phyloP scores from a whole-genome alignment of 163 green algal genomes.

The Botryococcus braunii region DNA sequence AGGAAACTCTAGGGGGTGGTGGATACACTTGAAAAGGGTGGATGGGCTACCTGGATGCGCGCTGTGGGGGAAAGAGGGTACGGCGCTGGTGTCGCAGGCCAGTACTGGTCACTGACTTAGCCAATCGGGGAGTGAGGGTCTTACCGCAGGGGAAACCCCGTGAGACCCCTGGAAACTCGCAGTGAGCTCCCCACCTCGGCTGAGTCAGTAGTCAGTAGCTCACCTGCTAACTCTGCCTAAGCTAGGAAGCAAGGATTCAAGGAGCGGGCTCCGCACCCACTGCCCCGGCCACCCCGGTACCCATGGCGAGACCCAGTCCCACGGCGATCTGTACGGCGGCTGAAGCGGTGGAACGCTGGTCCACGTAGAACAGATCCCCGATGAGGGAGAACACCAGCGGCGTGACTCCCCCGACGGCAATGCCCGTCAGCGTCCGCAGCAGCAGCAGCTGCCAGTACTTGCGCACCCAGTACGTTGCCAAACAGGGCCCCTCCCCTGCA shows the following conservation, averaged over 20 bases:
- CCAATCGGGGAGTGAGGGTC: too few species aligned
- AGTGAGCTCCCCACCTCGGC: too few species aligned
- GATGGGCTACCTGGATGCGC: too few species aligned
- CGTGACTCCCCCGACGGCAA: constrained; percentile 61
- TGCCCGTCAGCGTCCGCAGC: constrained; percentile 69
- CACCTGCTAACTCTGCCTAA: too few species aligned
- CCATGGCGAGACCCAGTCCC: constrained; percentile 45
- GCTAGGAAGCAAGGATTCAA: neutral
- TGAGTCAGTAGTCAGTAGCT: too few species aligned
- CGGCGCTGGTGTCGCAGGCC: too few species aligned
- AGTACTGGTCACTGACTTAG: too few species aligned
- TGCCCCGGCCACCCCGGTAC: constrained; percentile 48
- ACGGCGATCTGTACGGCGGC: constrained; percentile 48
- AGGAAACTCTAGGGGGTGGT: too few species aligned
- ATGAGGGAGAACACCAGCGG: constrained; percentile 64
- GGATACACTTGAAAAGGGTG: too few species aligned
- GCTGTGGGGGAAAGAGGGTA: too few species aligned
- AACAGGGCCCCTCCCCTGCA: constrained; percentile 54
- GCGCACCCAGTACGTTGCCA: constrained; percentile 63
- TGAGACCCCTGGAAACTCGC: too few species aligned
- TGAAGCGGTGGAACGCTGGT: constrained; percentile 33
- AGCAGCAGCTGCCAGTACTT: constrained; percentile 77
- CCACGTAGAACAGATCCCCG: constrained; percentile 55
- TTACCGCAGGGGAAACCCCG: too few species aligned
- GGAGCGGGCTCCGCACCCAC: constrained; percentile 26